phyloP scores from a whole-genome alignment of 2,329 filamentous ascomycete genomes.

The Colletotrichum sansevieriae region DNA sequence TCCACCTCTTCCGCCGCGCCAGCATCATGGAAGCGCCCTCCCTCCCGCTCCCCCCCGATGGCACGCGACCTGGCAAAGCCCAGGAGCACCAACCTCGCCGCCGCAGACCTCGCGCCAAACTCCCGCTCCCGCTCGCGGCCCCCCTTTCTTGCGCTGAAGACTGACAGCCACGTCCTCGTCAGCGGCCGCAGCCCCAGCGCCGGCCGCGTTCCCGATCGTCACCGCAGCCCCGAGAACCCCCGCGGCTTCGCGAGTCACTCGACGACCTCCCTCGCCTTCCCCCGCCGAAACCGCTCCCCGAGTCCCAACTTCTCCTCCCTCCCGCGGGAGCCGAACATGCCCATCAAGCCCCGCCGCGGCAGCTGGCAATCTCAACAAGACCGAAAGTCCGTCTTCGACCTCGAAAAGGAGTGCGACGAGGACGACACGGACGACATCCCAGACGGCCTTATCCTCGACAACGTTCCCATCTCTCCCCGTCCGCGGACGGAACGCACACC shows the following conservation, averaged over 20 bases:
- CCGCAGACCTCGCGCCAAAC: constrained; percentile 24
- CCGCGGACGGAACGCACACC: constrained; percentile 67
- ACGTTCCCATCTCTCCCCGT: constrained; percentile 84
- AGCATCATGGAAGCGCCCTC: constrained; percentile 31
- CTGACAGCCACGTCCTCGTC: constrained; percentile 53
- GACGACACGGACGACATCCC: constrained; percentile 85
- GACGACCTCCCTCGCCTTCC: constrained; percentile 54
- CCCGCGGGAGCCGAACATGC: constrained; percentile 57
- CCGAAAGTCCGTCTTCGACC: constrained; percentile 76
- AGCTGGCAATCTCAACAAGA: constrained; percentile 78
- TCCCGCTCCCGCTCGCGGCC: constrained; percentile 52
- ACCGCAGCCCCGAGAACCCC: constrained; percentile 25
- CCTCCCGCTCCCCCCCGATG: constrained; percentile 44
- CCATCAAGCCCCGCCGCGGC: constrained; percentile 64
- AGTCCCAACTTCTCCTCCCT: constrained; percentile 64
- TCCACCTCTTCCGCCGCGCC: constrained; percentile 7
- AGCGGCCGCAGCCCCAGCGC: constrained; percentile 66
- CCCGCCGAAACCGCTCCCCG: constrained; percentile 62
- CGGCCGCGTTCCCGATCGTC: constrained; percentile 51
- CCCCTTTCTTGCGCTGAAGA: constrained; percentile 60
- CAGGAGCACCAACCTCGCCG: constrained; percentile 9
- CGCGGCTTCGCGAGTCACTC: constrained; percentile 55
- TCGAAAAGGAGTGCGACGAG: constrained; percentile 82
- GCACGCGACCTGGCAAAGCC: constrained; percentile 49
- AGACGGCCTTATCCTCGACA: constrained; percentile 83